Evolutionary conservation across 2,329 filamentous ascomycete species (phyloP), one percentile per base, ranked within the genome.

Genomic region (Fusarium sp.): DNA sequence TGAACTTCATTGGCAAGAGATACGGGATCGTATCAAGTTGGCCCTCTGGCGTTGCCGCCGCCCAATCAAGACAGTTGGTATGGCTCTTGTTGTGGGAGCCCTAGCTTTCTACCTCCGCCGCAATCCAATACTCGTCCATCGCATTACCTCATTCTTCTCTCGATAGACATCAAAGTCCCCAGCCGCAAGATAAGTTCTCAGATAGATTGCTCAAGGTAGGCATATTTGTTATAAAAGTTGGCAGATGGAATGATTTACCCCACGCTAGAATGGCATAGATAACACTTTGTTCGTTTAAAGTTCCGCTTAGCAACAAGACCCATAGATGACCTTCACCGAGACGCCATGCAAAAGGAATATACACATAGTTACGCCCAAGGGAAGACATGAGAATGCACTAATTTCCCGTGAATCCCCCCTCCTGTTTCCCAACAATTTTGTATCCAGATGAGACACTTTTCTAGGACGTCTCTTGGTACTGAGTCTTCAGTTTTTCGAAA

Each of bases 1-100:
- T 61, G 91, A 97, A 76, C 83, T 98, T n/a, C 83, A 85, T 61
- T 89, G 91, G 81, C 86, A 89, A 56, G 91, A 97, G 78, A 60
- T 80, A 54, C 77, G 77, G 42, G 75, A 79, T 35, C 78, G 69
- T 31, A 55, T 80, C 24, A 78, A 77, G 39, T 60, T 68, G 51
- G 64, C 86, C 31, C 75, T 92, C 30, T 91, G 89, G 88, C 85
- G 84, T 72, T 92, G 96, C 81, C 87, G 92, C 57, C 86, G 88
- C 67, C 90, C 93, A 2, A 88, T 88, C 47, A 85, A 88, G 22
- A 88, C 89, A 31, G 83, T 91, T 51, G 91, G 89, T 33, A 81
- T 91, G 58, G 90, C 93, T 30, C 81, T 96, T 31, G 78, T 92
- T 11, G 87, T 95, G 51, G 93, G 90, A 33, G 81, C 91, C 30